Evolutionary conservation across 176 grass and related monocot genomes (phyloP).

Genomic region (Aegilops tauschii): DNA sequence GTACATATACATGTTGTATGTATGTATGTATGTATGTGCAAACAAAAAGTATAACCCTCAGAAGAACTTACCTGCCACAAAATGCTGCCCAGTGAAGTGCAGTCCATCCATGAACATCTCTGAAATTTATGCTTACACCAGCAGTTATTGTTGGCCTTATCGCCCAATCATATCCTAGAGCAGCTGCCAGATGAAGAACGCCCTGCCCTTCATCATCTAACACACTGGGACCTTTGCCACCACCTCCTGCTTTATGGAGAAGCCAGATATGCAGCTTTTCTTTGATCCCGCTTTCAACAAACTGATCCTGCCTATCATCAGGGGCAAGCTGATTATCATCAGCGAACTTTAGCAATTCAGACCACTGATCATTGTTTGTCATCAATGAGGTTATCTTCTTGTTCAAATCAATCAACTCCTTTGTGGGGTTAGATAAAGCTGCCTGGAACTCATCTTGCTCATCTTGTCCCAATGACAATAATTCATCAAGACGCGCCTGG

Average conservation of each 20-base stretch:
- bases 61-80: slow-evolving; percentile 70
- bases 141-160: slow-evolving; percentile 65
- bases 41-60: not conserved
- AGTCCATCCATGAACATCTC: slow-evolving; percentile 85
- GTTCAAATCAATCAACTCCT: slow-evolving; percentile 60
- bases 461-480: slow-evolving; percentile 62
- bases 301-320: slow-evolving; percentile 51
- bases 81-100: slow-evolving; percentile 98
- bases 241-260: slow-evolving; percentile 60
- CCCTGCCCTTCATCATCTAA: slow-evolving; percentile 90
- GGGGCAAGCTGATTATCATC: slow-evolving; percentile 44
- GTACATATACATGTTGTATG: not conserved
- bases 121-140: slow-evolving; percentile 87
- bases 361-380: slow-evolving; percentile 64
- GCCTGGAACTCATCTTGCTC: slow-evolving; percentile 47
- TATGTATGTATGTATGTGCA: too few relatives aligned
- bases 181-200: slow-evolving; percentile 78
- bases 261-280: slow-evolving; percentile 86
- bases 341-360: slow-evolving; percentile 63
- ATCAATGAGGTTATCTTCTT: slow-evolving; percentile 80
- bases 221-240: slow-evolving; percentile 56
- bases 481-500: slow-evolving; percentile 63
- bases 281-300: slow-evolving; percentile 62
- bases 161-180: slow-evolving; percentile 89
- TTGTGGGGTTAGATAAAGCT: slow-evolving; percentile 34